phyloP scores from a whole-genome alignment of 1,139 yeast genomes.

The Casaregolazyma suthepensis region DNA sequence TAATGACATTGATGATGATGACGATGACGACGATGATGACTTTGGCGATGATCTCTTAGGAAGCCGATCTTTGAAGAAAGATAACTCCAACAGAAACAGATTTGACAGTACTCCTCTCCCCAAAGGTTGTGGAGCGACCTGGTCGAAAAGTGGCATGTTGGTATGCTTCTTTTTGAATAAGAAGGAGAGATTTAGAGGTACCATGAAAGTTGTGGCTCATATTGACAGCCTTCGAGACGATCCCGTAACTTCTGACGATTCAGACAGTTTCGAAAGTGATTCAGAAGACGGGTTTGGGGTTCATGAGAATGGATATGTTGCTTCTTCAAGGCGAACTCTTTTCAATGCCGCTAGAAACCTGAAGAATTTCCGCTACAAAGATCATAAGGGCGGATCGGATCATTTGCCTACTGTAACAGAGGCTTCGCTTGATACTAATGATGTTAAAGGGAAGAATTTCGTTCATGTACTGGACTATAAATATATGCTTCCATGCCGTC shows the following conservation, averaged over 20 bases:
- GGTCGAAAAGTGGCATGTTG: slow-evolving; percentile 74
- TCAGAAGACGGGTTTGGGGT: slow-evolving; percentile 19
- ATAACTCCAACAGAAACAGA: slow-evolving; percentile 16
- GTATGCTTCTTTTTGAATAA: slow-evolving; percentile 77
- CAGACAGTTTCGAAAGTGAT: slow-evolving; percentile 23
- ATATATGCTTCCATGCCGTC: slow-evolving; percentile 67
- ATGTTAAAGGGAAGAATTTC: slow-evolving; percentile 37
- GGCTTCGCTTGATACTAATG: slow-evolving; percentile 9
- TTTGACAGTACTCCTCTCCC: slow-evolving; percentile 87
- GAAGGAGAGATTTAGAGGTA: slow-evolving; percentile 18
- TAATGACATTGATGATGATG: slow-evolving; percentile 13
- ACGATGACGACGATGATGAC: slow-evolving; percentile 18
- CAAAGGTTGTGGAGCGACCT: slow-evolving; percentile 86
- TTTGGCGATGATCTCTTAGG: slow-evolving; percentile 14
- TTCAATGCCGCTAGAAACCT: slow-evolving; percentile 5
- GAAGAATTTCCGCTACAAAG: slow-evolving; percentile 3
- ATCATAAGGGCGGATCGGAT: neutral
- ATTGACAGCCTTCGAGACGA: slow-evolving; percentile 6
- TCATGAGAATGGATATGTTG: neutral
- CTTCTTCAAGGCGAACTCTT: slow-evolving; percentile 2
- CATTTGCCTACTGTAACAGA: slow-evolving; percentile 8
- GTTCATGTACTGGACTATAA: slow-evolving; percentile 63
- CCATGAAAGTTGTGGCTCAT: slow-evolving; percentile 2
- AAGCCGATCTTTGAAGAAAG: slow-evolving; percentile 19
- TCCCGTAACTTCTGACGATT: slow-evolving; percentile 7